Evolutionary conservation across 257 asterid genomes (phyloP), one percentile per base, ranked within the genome.

Genomic region (Linderniella brevidens): DNA sequence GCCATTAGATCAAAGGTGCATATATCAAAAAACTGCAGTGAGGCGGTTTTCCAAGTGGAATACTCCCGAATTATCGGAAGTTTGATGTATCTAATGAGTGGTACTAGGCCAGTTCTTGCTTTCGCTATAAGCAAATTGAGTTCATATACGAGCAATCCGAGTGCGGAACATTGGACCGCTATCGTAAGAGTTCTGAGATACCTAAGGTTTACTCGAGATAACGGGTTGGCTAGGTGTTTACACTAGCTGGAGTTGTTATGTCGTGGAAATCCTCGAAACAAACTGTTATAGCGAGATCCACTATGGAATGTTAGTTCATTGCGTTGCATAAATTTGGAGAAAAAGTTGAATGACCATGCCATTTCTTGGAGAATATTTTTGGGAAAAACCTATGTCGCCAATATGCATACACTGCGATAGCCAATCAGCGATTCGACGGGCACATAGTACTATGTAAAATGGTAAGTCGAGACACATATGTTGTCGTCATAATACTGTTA

Each of bases 131-230:
- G 45, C 45, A 40, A 14, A 4, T 14, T 40, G 16, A 40, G 45
- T 11, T 11, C 1, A 40, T 40, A 11, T 11, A 40, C 45, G 16
- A 40, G 32, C 16, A 40, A 40, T 1, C 45, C 3, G 4, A 2
- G 45, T 11, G 16, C n/a, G 45, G 45, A 40, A 11, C 45, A 40
- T 11, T 40, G 3, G 5, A 14, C 16, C 4, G 45, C 45, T 40
- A 40, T 40, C 45, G 16, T 40, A 40, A 40, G 45, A 14, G 9
- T 40, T 11, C 45, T 40, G 45, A 40, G 45, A 14, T 40, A 40
- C 9, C 45, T 40, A 14, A 12, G 45, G 16, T 40, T 3, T 14
- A 40, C 5, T 11, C 16, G 45, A 25, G 32, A 25, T 25, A 3
- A 40, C 9, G 45, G 45, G 5, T 14, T 40, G 45, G 32, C 32